Conservation (phyloP, 1,284 basidiomycete genomes). For the Cutaneotrichosporon daszewskae region DNA sequence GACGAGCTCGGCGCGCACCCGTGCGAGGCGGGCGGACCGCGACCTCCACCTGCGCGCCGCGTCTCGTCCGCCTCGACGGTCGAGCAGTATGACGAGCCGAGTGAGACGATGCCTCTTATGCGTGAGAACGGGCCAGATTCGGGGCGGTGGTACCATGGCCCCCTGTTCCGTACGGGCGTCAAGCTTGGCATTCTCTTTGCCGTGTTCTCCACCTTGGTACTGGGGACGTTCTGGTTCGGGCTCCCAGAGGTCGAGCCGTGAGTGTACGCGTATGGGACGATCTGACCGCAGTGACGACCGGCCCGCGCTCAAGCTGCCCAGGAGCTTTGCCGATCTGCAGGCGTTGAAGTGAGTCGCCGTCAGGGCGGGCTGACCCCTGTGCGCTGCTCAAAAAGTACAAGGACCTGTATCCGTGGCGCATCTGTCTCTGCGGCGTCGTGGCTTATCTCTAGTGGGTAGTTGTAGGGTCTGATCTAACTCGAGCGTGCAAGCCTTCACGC, state of each 20-base stretch:
- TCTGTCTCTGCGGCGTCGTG: constrained; percentile 72
- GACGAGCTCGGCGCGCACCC: constrained; percentile 10
- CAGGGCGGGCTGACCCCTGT: constrained; percentile 13
- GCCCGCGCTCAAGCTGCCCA: constrained; percentile 66
- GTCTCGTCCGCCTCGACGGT: background rate
- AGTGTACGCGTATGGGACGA: constrained; percentile 39
- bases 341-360: constrained; percentile 57
- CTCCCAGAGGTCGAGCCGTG: constrained; percentile 72
- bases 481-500: constrained; percentile 90
- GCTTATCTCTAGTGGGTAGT: constrained; percentile 82
- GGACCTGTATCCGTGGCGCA: constrained; percentile 71
- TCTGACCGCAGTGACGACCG: constrained; percentile 59
- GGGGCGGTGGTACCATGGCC: constrained; percentile 44
- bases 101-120: constrained; percentile 3
- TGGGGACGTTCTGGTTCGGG: constrained; percentile 68
- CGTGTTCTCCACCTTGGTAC: constrained; percentile 62
- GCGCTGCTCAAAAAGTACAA: constrained; percentile 79
- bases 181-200: constrained; percentile 76
- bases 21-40: constrained; percentile 6
- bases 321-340: constrained; percentile 74
- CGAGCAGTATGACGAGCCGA: background rate
- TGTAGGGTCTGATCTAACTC: background rate
- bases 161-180: constrained; percentile 69
- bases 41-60: too few relatives aligned
- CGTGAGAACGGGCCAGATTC: constrained; percentile 1